phyloP scores from a whole-genome alignment of 306 rosid species.

The Myrica gale region DNA sequence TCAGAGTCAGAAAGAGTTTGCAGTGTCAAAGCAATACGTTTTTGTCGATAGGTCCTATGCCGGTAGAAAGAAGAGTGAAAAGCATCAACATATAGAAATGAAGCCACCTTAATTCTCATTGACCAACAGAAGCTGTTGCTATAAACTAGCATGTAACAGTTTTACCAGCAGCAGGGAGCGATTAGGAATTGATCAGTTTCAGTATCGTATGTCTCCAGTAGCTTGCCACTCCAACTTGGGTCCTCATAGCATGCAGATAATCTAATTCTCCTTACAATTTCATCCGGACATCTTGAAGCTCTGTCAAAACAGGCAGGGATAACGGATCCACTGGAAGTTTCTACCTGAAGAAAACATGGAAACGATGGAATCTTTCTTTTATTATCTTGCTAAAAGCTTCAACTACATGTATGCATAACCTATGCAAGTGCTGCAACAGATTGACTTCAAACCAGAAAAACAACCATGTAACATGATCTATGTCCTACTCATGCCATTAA shows the following conservation, averaged over 20 bases:
- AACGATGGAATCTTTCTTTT: background rate
- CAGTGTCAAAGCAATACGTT: constrained; percentile 37
- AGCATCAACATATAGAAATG: constrained; percentile 12
- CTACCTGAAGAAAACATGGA: constrained; percentile 48
- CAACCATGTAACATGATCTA: background rate
- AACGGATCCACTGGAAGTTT: constrained; percentile 55
- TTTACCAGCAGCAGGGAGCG: constrained; percentile 78
- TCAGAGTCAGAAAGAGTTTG: constrained; percentile 48
- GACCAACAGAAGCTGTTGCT: background rate
- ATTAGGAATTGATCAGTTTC: constrained; percentile 61
- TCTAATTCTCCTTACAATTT: constrained; percentile 76
- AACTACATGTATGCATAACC: constrained; percentile 12
- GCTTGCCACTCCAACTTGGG: constrained; percentile 52
- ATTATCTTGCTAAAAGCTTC: constrained; percentile 9
- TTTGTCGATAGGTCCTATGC: constrained; percentile 50
- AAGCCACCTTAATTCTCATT: background rate
- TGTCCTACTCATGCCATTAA: background rate
- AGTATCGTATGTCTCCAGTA: constrained; percentile 78
- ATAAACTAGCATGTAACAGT: constrained; percentile 6
- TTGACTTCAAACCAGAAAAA: background rate
- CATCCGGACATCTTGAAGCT: constrained; percentile 75
- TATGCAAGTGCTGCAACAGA: background rate
- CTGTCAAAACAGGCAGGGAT: constrained; percentile 65
- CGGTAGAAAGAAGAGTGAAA: constrained; percentile 13
- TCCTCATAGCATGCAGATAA: constrained; percentile 60